Evolutionary conservation across 192 early-diverging fungal genomes (phyloP).

Genomic region (Bifiguratus adelaidae): DNA sequence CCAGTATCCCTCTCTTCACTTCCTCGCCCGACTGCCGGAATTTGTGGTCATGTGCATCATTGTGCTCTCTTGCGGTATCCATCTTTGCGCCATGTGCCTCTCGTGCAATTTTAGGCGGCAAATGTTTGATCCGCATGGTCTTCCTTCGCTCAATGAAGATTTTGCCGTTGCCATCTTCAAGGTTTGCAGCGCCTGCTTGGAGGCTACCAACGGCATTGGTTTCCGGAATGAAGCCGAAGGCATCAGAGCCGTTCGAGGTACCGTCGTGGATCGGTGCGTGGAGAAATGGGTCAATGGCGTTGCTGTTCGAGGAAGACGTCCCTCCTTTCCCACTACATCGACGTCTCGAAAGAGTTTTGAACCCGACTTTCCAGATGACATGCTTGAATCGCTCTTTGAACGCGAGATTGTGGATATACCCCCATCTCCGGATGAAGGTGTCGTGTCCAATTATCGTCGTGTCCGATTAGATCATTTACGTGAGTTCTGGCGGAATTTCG

Average conservation of each 20-base stretch:
- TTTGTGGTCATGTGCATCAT: slow-evolving; percentile 28
- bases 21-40: slow-evolving; percentile 28
- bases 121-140: slow-evolving; percentile 26
- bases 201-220: slow-evolving; percentile 27
- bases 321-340: not conserved
- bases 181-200: slow-evolving; percentile 30
- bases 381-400: not conserved
- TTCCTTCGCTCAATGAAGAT: slow-evolving; percentile 26
- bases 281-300: too few relatives aligned
- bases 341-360: not conserved
- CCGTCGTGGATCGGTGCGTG: slow-evolving; percentile 19
- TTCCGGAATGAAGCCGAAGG: slow-evolving; percentile 29
- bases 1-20: slow-evolving; percentile 26
- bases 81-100: slow-evolving; percentile 17
- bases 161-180: slow-evolving; percentile 32
- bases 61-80: slow-evolving; percentile 7
- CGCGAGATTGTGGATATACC: not conserved
- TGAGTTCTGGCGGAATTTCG: not conserved
- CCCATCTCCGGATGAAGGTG: not conserved
- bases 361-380: not conserved
- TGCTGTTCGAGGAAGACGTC: too few relatives aligned
- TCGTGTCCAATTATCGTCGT: not conserved
- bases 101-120: slow-evolving; percentile 29
- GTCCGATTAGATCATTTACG: not conserved
- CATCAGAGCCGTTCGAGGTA: slow-evolving; percentile 24